These are phyloP conservation scores for Rachicladosporium sp. DNA, from an alignment of 2,329 filamentous ascomycete genomes.

Conservation along the genomic window DNA sequence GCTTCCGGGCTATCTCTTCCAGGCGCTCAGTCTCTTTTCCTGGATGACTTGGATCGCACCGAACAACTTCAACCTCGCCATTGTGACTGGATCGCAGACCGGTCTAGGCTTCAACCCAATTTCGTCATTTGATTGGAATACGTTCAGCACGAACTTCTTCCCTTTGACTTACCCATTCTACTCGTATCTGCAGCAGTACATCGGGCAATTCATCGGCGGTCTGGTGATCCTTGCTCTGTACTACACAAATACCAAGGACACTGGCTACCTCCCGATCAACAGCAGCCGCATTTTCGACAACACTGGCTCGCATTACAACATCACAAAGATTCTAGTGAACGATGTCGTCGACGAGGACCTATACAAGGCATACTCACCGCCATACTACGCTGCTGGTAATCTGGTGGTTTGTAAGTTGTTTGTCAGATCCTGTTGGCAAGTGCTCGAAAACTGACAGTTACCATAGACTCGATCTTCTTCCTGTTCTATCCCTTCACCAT, in stretches of 20 bases:
- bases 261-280: conserved; percentile 74
- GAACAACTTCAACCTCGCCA: too few species aligned
- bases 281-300: conserved; percentile 78
- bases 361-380: conserved; percentile 66
- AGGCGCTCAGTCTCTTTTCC: too few species aligned
- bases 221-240: conserved; percentile 10
- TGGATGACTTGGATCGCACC: too few species aligned
- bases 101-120: conserved; percentile 25
- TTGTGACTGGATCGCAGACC: too few species aligned
- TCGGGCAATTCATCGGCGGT: conserved; percentile 35
- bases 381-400: conserved; percentile 26
- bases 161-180: conserved; percentile 47
- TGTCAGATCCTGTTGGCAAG: too few species aligned
- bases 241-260: conserved; percentile 66
- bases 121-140: conserved; percentile 72
- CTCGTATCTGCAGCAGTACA: conserved; percentile 58
- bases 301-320: conserved; percentile 64
- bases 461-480: conserved; percentile 3
- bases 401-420: conserved; percentile 1
- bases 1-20: too few species aligned
- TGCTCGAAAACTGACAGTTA: too few species aligned
- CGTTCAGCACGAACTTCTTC: conserved; percentile 31
- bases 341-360: conserved; percentile 68
- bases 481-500: conserved; percentile 7
- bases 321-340: conserved; percentile 62